Evolutionary conservation across 805 yeast species (phyloP), one percentile per base, ranked within the genome.

Genomic region (Cyberlindnera misumaiensis): DNA sequence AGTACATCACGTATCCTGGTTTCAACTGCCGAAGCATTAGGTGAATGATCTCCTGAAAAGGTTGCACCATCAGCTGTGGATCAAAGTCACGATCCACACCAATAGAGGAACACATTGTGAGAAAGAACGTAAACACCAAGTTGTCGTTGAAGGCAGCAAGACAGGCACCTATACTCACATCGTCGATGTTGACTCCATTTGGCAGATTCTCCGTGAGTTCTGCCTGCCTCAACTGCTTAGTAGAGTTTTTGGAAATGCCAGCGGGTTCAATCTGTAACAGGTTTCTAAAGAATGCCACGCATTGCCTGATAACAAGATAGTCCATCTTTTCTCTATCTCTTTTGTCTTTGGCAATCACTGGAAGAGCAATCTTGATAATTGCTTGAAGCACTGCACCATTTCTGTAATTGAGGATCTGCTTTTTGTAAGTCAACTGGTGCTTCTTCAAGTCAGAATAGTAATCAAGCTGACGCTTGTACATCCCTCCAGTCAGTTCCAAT

Each of bases 191-290:
- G 8, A 83, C 69, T 30, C 75, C 79, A 6, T 64, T 60, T 0
- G 93, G 89, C 49, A 82, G 53, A 41, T 66, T 70, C 36, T 43
- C 46, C 16, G 40, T 35, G 5, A 50, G 34, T 7, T 44, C 38
- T 7, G 63, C 60, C 13, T 48, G 56, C 30, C 68, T 62, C n/a
- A 47, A 44, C 10, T 59, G 40, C 40, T 59, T 67, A 34, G 68
- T 68, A 2, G 65, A 59, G 3, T 75, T 62, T 8, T 77, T 59
- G 1, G 79, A 69, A 5, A 71, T 49, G 27, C 71, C 76, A 1
- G 83, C 77, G 0, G 89, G 90, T 47, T 82, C 87, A 26, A 90
- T 86, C 30, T 77, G 71, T 8, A 84, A 62, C n/a, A 93, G 49
- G 55, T 93, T 93, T 45, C 95, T 70, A 45, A 88, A 70, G 52